phyloP scores from a whole-genome alignment of 768 basidiomycete species.

The Harrya chromipes region DNA sequence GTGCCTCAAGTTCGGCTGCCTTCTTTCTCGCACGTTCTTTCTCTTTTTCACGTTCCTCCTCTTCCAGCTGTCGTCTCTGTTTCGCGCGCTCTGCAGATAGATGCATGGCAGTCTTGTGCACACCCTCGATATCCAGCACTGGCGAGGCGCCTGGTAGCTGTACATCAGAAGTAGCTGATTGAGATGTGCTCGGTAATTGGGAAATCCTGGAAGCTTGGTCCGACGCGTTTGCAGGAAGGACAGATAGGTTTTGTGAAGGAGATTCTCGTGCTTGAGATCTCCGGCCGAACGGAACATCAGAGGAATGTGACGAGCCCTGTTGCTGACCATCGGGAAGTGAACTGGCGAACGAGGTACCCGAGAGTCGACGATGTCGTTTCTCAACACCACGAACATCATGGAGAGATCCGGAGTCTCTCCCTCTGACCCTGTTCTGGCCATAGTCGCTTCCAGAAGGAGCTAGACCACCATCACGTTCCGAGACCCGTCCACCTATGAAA shows the following conservation, averaged over 20 bases:
- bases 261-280: slow-evolving; percentile 46
- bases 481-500: slow-evolving; percentile 13
- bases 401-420: slow-evolving; percentile 17
- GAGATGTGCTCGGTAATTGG: slow-evolving; percentile 45
- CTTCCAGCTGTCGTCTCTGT: slow-evolving; percentile 76
- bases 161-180: slow-evolving; percentile 39
- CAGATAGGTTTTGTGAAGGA: slow-evolving; percentile 34
- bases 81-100: slow-evolving; percentile 80
- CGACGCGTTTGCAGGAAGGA: slow-evolving; percentile 14
- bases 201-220: slow-evolving; percentile 22
- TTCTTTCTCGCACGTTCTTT: slow-evolving; percentile 79
- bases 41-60: slow-evolving; percentile 76
- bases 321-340: slow-evolving; percentile 20
- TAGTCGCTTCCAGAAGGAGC: slow-evolving; percentile 12
- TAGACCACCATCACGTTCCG: slow-evolving; percentile 16
- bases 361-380: slow-evolving; percentile 22
- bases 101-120: slow-evolving; percentile 78
- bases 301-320: slow-evolving; percentile 18
- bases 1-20: slow-evolving; percentile 71
- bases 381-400: slow-evolving; percentile 20
- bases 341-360: slow-evolving; percentile 19
- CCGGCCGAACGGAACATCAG: slow-evolving; percentile 18
- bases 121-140: slow-evolving; percentile 54
- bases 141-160: slow-evolving; percentile 23
- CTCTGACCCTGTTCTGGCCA: slow-evolving; percentile 17